phyloP scores from a whole-genome alignment of 345 rosid genomes.

The Ceriops decandra region DNA sequence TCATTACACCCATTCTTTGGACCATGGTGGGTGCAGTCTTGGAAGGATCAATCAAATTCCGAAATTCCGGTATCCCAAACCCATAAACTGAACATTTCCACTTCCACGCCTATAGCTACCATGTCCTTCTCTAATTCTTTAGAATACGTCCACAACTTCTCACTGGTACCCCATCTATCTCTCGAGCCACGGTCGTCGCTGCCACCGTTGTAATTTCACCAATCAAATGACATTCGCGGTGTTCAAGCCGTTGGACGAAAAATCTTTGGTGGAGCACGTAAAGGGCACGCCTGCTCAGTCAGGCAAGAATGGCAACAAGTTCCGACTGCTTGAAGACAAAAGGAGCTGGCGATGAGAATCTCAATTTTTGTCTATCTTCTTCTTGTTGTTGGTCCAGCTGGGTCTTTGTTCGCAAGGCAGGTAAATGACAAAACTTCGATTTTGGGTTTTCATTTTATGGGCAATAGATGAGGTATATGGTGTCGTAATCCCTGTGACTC shows the following conservation, averaged over 20 bases:
- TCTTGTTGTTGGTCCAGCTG: slow-evolving; percentile 45
- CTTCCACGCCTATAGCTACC: background rate
- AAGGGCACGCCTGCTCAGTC: too few species aligned
- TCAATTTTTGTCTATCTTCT: slow-evolving; percentile 92
- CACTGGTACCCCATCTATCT: background rate
- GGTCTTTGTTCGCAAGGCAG: slow-evolving; percentile 61
- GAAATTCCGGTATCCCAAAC: too few species aligned
- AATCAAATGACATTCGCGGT: slow-evolving; percentile 51
- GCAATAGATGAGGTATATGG: background rate
- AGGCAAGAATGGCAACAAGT: too few species aligned
- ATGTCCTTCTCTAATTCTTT: background rate
- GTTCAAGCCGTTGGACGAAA: slow-evolving; percentile 67
- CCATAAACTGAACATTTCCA: too few species aligned
- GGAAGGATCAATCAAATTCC: too few species aligned
- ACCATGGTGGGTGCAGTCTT: too few species aligned
- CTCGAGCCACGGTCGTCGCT: background rate
- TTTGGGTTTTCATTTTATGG: background rate
- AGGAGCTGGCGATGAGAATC: slow-evolving; percentile 97
- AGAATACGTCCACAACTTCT: background rate
- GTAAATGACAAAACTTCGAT: slow-evolving; percentile 19
- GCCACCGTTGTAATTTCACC: background rate
- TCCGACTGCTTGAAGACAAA: slow-evolving; percentile 27
- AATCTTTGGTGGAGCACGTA: slow-evolving; percentile 42
- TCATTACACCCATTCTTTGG: too few species aligned
- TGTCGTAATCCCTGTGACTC: too few species aligned